A percentile compares a stretch with the other conserved stretches of the same genome.
Conservation (phyloP, 306 rosid genomes). For the Cucumis hystrix region DNA sequence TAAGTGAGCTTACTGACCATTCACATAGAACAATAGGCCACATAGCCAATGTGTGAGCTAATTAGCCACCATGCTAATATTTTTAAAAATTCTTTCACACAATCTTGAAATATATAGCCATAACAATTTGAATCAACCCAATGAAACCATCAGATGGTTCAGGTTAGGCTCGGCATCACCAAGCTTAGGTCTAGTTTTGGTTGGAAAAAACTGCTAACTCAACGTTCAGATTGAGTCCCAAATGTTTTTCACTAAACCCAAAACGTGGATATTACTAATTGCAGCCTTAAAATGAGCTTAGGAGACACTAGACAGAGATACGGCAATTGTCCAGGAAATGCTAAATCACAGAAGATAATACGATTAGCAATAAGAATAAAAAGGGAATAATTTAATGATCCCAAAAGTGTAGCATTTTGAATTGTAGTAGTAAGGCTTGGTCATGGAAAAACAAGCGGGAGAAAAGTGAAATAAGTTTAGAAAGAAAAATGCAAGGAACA, state of each 20-base stretch:
- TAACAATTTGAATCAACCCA: not conserved
- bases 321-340: not conserved
- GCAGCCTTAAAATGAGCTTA: not conserved
- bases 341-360: not conserved
- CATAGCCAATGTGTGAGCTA: slow-evolving; percentile 56
- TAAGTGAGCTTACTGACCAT: slow-evolving; percentile 95
- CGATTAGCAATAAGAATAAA: not conserved
- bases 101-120: not conserved
- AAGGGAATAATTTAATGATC: not conserved
- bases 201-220: not conserved
- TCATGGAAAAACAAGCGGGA: not conserved
- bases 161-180: not conserved
- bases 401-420: not conserved
- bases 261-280: not conserved
- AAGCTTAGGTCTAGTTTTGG: not conserved
- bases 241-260: not conserved
- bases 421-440: not conserved
- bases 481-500: not conserved
- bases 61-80: slow-evolving; percentile 42
- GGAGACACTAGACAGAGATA: not conserved
- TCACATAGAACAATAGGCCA: slow-evolving; percentile 49
- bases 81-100: not conserved
- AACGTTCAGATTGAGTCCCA: not conserved
- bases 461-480: not conserved
- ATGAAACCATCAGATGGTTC: not conserved